Percentiles rank a stretch among this genome's conserved stretches.
phyloP scores from a whole-genome alignment of 305 asterid species.

The Fraxinus sp. region DNA sequence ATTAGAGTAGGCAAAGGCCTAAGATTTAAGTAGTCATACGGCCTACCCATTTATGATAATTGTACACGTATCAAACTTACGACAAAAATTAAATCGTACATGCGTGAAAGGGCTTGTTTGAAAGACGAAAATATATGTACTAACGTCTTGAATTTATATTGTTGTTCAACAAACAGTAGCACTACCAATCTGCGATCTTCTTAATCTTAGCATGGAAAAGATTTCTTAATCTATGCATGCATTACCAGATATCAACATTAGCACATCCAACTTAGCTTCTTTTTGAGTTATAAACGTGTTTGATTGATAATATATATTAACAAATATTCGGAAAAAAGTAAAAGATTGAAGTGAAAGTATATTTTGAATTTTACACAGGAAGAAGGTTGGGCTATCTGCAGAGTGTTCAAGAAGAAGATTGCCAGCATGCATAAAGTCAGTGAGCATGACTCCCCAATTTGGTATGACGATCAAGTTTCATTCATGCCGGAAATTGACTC shows the following conservation, averaged over 20 bases:
- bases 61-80: background rate
- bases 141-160: background rate
- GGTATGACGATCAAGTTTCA: conserved; percentile 70
- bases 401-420: conserved; percentile 69
- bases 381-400: conserved; percentile 86
- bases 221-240: background rate
- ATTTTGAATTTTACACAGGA: conserved; percentile 41
- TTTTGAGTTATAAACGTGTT: background rate
- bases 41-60: background rate
- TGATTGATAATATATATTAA: background rate
- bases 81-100: background rate
- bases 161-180: background rate
- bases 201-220: background rate
- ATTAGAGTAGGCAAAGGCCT: background rate
- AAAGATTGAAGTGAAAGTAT: background rate
- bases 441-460: conserved; percentile 61
- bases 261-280: background rate
- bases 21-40: background rate
- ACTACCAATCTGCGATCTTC: background rate
- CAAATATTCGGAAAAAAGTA: background rate
- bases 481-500: conserved; percentile 68
- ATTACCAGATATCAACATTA: background rate
- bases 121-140: background rate
- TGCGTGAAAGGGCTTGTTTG: background rate
- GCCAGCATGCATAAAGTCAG: conserved; percentile 40